phyloP scores from a whole-genome alignment of 2,329 filamentous ascomycete species.

The Neofusicoccum laricinum region DNA sequence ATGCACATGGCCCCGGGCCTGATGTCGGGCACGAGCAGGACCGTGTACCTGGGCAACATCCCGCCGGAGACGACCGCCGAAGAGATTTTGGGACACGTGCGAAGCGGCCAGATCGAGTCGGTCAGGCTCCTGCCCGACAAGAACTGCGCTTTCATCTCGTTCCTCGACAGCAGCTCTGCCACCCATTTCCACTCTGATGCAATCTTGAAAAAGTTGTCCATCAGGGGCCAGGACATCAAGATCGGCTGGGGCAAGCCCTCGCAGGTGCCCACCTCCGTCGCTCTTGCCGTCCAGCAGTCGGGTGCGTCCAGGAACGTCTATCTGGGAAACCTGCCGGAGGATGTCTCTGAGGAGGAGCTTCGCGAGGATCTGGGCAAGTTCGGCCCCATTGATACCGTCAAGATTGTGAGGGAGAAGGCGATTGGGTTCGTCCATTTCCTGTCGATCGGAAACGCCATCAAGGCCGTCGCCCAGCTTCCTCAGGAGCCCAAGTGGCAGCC shows the following conservation, averaged over 20 bases:
- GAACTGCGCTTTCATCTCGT: conserved; percentile 99
- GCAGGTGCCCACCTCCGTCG: conserved; percentile 94
- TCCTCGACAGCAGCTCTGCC: conserved; percentile 93
- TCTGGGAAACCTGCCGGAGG: conserved; percentile 87
- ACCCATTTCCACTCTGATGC: conserved; percentile 99
- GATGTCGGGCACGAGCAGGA: conserved; percentile 87
- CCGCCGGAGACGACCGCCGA: conserved; percentile 96
- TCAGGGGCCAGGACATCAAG: conserved; percentile 99
- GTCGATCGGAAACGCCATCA: conserved; percentile 96
- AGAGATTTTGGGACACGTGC: conserved; percentile 92
- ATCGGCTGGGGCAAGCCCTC: conserved; percentile 99
- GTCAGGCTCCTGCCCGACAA: conserved; percentile 94
- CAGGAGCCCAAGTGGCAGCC: conserved; percentile 97
- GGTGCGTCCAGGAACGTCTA: conserved; percentile 97
- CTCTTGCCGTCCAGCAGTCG: conserved; percentile 95
- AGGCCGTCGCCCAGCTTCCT: conserved; percentile 92
- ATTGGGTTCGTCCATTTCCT: conserved; percentile 98
- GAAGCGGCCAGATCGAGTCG: conserved; percentile 98
- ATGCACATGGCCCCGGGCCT: conserved; percentile 75
- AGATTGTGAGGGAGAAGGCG: conserved; percentile 95
- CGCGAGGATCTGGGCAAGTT: conserved; percentile 96
- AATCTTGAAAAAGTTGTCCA: conserved; percentile 98
- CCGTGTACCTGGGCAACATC: conserved; percentile 96
- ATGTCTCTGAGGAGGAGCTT: conserved; percentile 85
- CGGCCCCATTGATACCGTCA: conserved; percentile 93